Evolutionary conservation across 768 basidiomycete species (phyloP), one percentile per base, ranked within the genome.

Genomic region (Tricholoma hemisulphureum): DNA sequence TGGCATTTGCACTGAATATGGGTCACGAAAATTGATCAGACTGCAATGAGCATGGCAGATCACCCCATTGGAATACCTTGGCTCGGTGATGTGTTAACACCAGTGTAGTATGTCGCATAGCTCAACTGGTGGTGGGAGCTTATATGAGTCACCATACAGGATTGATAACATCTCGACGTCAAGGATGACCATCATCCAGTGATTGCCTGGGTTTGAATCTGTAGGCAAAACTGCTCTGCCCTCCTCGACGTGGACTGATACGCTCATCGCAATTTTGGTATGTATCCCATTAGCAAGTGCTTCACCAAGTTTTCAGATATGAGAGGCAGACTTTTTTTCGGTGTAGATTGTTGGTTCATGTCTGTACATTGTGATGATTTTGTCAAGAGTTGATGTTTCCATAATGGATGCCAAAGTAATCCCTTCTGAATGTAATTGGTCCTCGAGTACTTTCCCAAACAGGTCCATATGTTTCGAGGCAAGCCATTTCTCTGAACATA

Each of bases 151-250:
- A 1, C 35, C 48, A 35, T 61, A 58, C 6, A 39, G 13, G 18
- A 57, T 43, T 34, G 49, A 20, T 20, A 18, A 6, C 14, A 2
- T 45, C 21, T n/a, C 39, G 6, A 32, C 2, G 20, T 52, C 52
- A 7, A 61, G 50, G 23, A 61, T 48, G 24, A 57, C 56, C 3
- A 26, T 53, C 2, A 51, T 34, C 60, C 60, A 61, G 11, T 61
- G 56, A 28, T 58, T 61, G 16, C 35, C 52, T 13, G 31, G 50
- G 5, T 6, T 23, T 51, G 31, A 20, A 46, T 46, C 24, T 14
- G 23, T 46, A 24, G 45, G n/a, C 34, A 26, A 54, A 6, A 14
- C 24, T 37, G 23, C 50, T 3, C 51, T 28, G 14, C 43, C 52
- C n/a, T 23, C 45, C 14, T 23, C 8, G 14, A 32, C 21, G 8